These are phyloP conservation scores for Lactifluus subvellereus DNA, from an alignment of 768 basidiomycete genomes.

Conservation along the genomic window DNA sequence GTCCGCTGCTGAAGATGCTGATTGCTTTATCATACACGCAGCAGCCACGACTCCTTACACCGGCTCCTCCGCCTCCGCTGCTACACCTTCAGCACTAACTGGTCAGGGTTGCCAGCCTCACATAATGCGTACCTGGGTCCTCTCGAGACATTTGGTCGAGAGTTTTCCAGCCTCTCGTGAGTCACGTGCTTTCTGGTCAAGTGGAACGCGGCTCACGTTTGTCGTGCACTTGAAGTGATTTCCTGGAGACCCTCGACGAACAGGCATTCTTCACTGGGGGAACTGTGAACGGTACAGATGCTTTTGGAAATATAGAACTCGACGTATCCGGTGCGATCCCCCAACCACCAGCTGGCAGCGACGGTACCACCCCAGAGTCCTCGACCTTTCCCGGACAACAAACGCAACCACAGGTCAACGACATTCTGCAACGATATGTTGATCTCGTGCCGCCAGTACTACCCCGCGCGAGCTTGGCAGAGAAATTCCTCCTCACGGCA, in stretches of 20 bases:
- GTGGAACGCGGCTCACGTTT: neutral
- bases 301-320: slow-evolving; percentile 34
- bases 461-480: slow-evolving; percentile 73
- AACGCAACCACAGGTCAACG: slow-evolving; percentile 12
- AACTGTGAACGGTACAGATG: slow-evolving; percentile 45
- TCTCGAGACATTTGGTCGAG: slow-evolving; percentile 70
- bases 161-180: slow-evolving; percentile 76
- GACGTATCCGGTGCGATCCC: slow-evolving; percentile 18
- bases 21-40: slow-evolving; percentile 18
- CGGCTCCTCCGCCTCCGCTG: neutral
- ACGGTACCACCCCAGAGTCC: slow-evolving; percentile 18
- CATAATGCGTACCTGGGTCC: slow-evolving; percentile 58
- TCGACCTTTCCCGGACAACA: slow-evolving; percentile 26
- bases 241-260: slow-evolving; percentile 83
- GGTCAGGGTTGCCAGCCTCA: slow-evolving; percentile 46
- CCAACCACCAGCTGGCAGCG: neutral
- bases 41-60: slow-evolving; percentile 11
- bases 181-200: slow-evolving; percentile 26
- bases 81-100: slow-evolving; percentile 37
- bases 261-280: slow-evolving; percentile 65
- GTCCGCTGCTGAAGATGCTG: neutral
- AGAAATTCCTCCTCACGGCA: slow-evolving; percentile 85
- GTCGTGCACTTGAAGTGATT: slow-evolving; percentile 51
- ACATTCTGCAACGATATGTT: slow-evolving; percentile 31
- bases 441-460: slow-evolving; percentile 47